Evolutionary conservation across 2,329 filamentous ascomycete species (phyloP).

Genomic region (Ascochyta rabiei): DNA sequence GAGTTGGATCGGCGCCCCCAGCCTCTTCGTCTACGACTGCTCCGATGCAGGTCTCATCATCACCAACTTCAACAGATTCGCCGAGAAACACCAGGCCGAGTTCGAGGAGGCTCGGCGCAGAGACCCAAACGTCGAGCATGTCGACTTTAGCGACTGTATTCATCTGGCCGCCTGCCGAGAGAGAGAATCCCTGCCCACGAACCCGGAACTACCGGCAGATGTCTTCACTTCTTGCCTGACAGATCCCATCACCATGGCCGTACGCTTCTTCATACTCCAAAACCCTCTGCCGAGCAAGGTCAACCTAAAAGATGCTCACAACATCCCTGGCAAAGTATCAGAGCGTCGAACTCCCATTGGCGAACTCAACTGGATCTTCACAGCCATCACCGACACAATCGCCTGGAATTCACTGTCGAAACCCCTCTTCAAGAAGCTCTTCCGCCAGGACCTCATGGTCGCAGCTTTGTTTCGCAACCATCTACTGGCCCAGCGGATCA

Average conservation of each 20-base stretch:
- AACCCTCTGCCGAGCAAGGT: conserved; percentile 75
- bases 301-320: conserved; percentile 81
- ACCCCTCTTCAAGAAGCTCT: conserved; percentile 93
- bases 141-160: conserved; percentile 82
- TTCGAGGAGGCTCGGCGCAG: conserved; percentile 76
- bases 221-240: conserved; percentile 95
- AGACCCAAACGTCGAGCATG: conserved; percentile 70
- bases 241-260: conserved; percentile 95
- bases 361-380: conserved; percentile 99
- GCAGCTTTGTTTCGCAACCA: conserved; percentile 97
- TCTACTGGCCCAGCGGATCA: conserved; percentile 89
- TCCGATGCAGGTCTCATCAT: conserved; percentile 96
- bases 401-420: conserved; percentile 95
- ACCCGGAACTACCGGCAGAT: conserved; percentile 90
- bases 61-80: conserved; percentile 90
- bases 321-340: conserved; percentile 88
- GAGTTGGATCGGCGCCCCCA: conserved; percentile 93
- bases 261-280: conserved; percentile 95
- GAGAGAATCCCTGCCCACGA: conserved; percentile 92
- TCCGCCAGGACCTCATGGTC: conserved; percentile 98
- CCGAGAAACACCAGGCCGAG: conserved; percentile 92
- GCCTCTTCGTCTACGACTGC: conserved; percentile 97
- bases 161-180: conserved; percentile 90
- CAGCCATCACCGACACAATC: conserved; percentile 97
- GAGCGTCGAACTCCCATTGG: conserved; percentile 92